Evolutionary conservation across 176 grass and related monocot genomes (phyloP).

Genomic region (Guadua angustifolia): DNA sequence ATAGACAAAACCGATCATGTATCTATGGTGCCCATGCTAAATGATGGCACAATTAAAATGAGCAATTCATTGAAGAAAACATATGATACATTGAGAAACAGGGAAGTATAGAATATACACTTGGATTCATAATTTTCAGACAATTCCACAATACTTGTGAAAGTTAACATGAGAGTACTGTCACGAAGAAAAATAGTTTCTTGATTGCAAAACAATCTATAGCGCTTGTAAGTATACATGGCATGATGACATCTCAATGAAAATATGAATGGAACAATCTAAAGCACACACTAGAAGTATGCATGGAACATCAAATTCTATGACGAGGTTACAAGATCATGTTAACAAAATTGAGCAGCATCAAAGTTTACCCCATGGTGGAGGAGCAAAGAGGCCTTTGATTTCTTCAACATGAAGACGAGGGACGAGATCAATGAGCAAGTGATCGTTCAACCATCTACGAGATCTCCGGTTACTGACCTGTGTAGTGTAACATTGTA

Average conservation of each 20-base stretch:
- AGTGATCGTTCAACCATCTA: conserved; percentile 84
- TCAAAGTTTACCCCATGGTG: conserved; percentile 72
- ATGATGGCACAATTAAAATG: conserved; percentile 12
- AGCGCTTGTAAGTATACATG: not conserved
- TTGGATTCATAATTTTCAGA: not conserved
- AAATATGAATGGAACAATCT: not conserved
- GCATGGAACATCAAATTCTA: not conserved
- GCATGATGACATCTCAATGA: not conserved
- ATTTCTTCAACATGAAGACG: conserved; percentile 92
- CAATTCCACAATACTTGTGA: not conserved
- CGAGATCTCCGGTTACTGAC: conserved; percentile 85
- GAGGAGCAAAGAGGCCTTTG: conserved; percentile 92
- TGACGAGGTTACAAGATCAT: not conserved
- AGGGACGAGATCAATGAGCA: conserved; percentile 85
- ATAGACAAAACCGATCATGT: not conserved
- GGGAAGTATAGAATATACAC: not conserved
- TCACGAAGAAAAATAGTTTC: not conserved
- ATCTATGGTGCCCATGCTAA: not conserved
- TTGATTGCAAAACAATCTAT: not conserved
- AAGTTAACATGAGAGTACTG: not conserved
- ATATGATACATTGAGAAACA: not conserved
- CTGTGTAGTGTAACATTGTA: conserved; percentile 55
- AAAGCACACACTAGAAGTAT: not conserved
- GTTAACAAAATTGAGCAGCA: not conserved
- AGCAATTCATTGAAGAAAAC: conserved; percentile 14